Conservation (phyloP, 805 yeast genomes). For the Hemisphaericaspora nanyangensis region DNA sequence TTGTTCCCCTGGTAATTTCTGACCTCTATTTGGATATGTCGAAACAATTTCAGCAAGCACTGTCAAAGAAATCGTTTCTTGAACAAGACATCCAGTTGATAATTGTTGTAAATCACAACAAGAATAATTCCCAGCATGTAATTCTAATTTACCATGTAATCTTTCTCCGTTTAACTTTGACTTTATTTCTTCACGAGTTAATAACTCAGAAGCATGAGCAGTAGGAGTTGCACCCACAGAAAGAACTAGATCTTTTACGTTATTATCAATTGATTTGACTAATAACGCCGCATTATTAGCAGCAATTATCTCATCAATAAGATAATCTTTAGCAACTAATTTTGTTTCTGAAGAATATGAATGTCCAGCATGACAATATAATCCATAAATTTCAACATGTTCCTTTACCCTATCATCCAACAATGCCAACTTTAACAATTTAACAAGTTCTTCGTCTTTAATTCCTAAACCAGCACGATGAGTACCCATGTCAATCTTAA, state of each 20-base stretch:
- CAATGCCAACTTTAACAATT: conserved; percentile 29
- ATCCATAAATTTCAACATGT: conserved; percentile 52
- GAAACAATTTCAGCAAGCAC: conserved; percentile 58
- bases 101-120: conserved; percentile 74
- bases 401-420: conserved; percentile 18
- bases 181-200: conserved; percentile 18
- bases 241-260: conserved; percentile 37
- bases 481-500: conserved; percentile 71
- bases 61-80: conserved; percentile 63
- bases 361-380: conserved; percentile 80
- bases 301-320: conserved; percentile 55
- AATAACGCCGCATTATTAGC: conserved; percentile 51
- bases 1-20: conserved; percentile 51
- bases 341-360: conserved; percentile 51
- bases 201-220: conserved; percentile 50
- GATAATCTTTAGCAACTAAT: conserved; percentile 43
- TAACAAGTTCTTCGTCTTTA: conserved; percentile 31
- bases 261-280: conserved; percentile 32
- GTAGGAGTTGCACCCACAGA: conserved; percentile 87
- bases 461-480: conserved; percentile 57
- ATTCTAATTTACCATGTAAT: conserved; percentile 48
- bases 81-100: conserved; percentile 57
- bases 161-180: conserved; percentile 4
- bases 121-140: conserved; percentile 81
- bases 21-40: conserved; percentile 53